phyloP scores from a whole-genome alignment of 495 filamentous ascomycete genomes.

The Mycothermus thermophilus region DNA sequence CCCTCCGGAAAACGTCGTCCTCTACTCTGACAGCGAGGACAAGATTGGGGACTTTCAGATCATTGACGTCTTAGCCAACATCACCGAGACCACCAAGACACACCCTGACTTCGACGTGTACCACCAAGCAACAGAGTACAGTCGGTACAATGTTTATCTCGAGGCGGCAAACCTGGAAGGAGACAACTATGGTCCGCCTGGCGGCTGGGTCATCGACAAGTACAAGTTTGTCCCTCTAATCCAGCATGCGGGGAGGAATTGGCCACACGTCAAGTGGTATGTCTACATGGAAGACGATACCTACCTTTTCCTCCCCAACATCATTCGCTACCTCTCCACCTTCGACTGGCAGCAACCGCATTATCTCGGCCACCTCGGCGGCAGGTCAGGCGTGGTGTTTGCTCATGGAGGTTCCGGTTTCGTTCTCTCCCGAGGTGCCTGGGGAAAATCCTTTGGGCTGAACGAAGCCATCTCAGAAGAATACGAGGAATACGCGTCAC shows the following conservation, averaged over 20 bases:
- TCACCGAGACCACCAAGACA: not conserved
- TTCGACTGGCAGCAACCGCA: slow-evolving; percentile 3
- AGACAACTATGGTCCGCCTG: slow-evolving; percentile 6
- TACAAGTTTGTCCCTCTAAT: slow-evolving; percentile 7
- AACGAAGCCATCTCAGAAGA: slow-evolving; percentile 1
- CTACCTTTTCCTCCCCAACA: slow-evolving; percentile 5
- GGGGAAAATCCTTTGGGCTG: slow-evolving; percentile 4
- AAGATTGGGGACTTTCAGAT: slow-evolving; percentile 3
- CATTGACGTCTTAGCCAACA: slow-evolving; percentile 5
- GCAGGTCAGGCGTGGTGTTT: slow-evolving; percentile 4
- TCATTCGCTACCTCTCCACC: slow-evolving; percentile 1
- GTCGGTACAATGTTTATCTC: slow-evolving; percentile 2
- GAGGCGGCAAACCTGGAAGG: slow-evolving; percentile 3
- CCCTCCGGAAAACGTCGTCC: not conserved
- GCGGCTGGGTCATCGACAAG: slow-evolving; percentile 7
- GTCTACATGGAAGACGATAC: slow-evolving; percentile 10
- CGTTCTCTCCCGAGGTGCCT: slow-evolving; percentile 3
- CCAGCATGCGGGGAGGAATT: slow-evolving; percentile 4
- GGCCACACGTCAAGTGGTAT: slow-evolving; percentile 6
- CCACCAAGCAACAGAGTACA: slow-evolving; percentile 3
- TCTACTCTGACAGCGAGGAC: slow-evolving; percentile 3
- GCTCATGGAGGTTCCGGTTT: slow-evolving; percentile 7
- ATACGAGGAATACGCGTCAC: slow-evolving; percentile 5
- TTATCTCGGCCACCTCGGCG: slow-evolving; percentile 6
- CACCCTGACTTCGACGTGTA: slow-evolving; percentile 4